Conservation (phyloP, 306 rosid genomes). For the Rosa lucieae region DNA sequence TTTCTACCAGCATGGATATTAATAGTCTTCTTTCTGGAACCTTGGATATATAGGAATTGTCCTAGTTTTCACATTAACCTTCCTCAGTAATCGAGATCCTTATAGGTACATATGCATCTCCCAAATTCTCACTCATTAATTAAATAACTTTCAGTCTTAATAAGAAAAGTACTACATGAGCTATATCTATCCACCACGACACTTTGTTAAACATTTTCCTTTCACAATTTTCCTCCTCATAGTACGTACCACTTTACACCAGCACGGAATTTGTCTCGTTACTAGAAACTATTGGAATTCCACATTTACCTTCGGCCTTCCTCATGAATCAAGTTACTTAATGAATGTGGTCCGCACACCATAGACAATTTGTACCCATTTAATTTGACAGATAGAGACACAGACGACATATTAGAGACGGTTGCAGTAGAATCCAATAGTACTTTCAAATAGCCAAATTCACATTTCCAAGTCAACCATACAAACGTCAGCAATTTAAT, state of each 20-base stretch:
- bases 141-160: background rate
- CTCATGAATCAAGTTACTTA: background rate
- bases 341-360: background rate
- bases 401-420: background rate
- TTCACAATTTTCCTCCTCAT: background rate
- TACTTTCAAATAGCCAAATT: background rate
- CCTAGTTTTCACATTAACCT: no score
- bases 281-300: background rate
- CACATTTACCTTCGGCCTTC: background rate
- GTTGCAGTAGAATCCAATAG: background rate
- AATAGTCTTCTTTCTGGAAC: no score
- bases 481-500: background rate
- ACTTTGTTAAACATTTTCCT: background rate
- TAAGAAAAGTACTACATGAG: background rate
- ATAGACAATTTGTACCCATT: background rate
- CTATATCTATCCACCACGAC: background rate
- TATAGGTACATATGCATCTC: no score
- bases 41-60: no score
- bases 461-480: conserved; percentile 5
- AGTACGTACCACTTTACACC: background rate
- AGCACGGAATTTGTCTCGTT: background rate
- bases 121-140: no score
- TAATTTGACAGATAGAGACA: background rate
- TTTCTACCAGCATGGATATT: no score
- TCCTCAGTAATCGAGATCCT: no score